Percentiles rank a stretch among this genome's conserved stretches.
Conservation (phyloP, 352 stramenopile species). For the Phytophthora colocasiae region DNA sequence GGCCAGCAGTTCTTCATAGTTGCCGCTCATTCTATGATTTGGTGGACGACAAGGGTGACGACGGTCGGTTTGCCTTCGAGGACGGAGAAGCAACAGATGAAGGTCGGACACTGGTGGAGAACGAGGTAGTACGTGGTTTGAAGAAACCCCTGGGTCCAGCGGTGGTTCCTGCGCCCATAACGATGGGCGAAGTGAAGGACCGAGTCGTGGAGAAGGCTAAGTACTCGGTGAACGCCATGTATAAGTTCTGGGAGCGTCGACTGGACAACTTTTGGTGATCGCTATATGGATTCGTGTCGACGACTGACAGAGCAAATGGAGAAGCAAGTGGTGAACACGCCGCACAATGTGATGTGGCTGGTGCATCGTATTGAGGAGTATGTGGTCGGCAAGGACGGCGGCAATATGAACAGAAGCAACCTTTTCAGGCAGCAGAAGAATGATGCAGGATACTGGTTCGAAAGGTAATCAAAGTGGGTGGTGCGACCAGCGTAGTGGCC, state of each 20-base stretch:
- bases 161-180: constrained; percentile 57
- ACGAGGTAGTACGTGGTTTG: constrained; percentile 50
- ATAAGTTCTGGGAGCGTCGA: constrained; percentile 75
- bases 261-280: constrained; percentile 70
- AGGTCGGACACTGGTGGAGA: constrained; percentile 54
- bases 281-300: constrained; percentile 73
- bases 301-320: constrained; percentile 72
- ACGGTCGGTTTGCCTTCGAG: constrained; percentile 50
- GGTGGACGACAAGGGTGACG: constrained; percentile 40
- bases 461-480: constrained; percentile 10
- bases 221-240: constrained; percentile 62
- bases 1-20: too few species aligned
- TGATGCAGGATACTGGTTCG: too few species aligned
- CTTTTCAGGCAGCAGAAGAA: too few species aligned
- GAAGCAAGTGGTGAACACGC: constrained; percentile 55
- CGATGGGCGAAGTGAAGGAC: constrained; percentile 39
- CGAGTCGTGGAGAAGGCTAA: constrained; percentile 58
- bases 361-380: constrained; percentile 55
- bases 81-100: constrained; percentile 43
- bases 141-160: constrained; percentile 50
- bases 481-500: constrained; percentile 32
- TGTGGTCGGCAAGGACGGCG: constrained; percentile 37
- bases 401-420: too few species aligned
- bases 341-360: constrained; percentile 59
- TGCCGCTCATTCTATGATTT: too few species aligned